Evolutionary conservation across 208 protist genomes (phyloP), one percentile per base, ranked within the genome.

Genomic region (Crithidia sp.): DNA sequence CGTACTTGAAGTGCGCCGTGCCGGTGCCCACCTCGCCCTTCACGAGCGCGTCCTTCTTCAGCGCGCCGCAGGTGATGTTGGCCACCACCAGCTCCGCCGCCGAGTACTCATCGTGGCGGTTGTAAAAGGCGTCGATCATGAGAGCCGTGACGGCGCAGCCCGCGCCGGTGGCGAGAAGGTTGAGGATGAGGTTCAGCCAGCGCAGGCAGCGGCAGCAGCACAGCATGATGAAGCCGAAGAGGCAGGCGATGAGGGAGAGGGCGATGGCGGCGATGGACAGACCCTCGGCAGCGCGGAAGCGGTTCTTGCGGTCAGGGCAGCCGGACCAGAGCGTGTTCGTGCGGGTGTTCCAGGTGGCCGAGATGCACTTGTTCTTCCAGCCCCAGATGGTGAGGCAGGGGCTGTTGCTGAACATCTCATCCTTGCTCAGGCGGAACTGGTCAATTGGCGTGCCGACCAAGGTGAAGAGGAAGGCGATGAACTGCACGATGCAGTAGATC

Each of bases 321-420:
- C 10, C 14, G 10, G 2, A 17, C 68, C 73, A 89, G 8, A 76
- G 45, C 6, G 57, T 56, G 28, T 62, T 60, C 8, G 70, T 76
- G 53, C 39, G 19, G 9, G 50, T 39, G 13, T 63, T 37, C 50
- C 71, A 80, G 13, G 43, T 58, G 43, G 36, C 65, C 40, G 64
- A 78, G 72, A 74, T 80, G 81, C 86, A 91, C 56, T 87, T 83
- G 3, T 50, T 36, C 75, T 88, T 88, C 12, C 45, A 61, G 6
- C 83, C 86, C 86, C 86, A 91, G 47, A 91, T 13, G 9, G 83
- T 86, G 44, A 91, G 55, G 69, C 86, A 91, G 45, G 63, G 41
- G 5, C 28, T 77, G 71, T 85, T 78, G 44, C 69, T 74, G 57
- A 81, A 74, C 28, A 59, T 36, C 3, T 66, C 28, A 17, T 64